Percentiles rank a stretch among this genome's conserved stretches.
Conservation (phyloP, 2,329 filamentous ascomycete species). For the Simplicillium sp. region DNA sequence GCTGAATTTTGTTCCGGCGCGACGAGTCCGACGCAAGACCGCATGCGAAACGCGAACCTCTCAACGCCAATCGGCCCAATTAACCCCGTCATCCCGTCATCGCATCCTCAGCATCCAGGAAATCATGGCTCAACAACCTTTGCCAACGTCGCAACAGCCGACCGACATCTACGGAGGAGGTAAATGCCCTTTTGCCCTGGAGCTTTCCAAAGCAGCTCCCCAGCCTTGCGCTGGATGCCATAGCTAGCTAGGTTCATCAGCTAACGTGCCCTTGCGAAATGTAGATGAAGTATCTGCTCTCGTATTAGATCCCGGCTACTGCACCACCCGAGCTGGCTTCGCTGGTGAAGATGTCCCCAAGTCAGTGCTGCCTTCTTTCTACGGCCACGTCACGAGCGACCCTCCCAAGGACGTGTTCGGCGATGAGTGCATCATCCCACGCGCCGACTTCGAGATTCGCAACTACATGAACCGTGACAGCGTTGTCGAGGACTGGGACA, state of each 20-base stretch:
- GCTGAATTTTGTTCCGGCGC: constrained; percentile 24
- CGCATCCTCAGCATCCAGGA: constrained; percentile 8
- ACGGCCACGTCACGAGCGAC: constrained; percentile 50
- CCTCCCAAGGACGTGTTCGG: constrained; percentile 61
- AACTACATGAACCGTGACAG: constrained; percentile 89
- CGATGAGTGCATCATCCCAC: constrained; percentile 79
- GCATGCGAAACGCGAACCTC: neutral
- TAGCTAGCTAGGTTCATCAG: neutral
- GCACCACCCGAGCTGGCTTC: constrained; percentile 85
- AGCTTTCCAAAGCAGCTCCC: no score
- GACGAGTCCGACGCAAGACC: constrained; percentile 14
- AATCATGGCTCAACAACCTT: constrained; percentile 45
- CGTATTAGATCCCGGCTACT: constrained; percentile 91
- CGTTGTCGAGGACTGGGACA: constrained; percentile 94
- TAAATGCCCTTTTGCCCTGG: constrained; percentile 16
- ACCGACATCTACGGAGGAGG: constrained; percentile 57
- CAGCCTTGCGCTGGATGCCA: neutral
- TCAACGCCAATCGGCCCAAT: constrained; percentile 14
- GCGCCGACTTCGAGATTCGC: constrained; percentile 68
- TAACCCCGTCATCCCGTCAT: constrained; percentile 6
- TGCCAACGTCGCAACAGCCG: constrained; percentile 46
- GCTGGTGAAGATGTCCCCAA: constrained; percentile 97
- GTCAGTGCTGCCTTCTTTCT: constrained; percentile 83
- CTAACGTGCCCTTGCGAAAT: constrained; percentile 5
- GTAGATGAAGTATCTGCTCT: constrained; percentile 95